phyloP scores from a whole-genome alignment of 2,329 filamentous ascomycete species.

The Cryphonectria radicalis region DNA sequence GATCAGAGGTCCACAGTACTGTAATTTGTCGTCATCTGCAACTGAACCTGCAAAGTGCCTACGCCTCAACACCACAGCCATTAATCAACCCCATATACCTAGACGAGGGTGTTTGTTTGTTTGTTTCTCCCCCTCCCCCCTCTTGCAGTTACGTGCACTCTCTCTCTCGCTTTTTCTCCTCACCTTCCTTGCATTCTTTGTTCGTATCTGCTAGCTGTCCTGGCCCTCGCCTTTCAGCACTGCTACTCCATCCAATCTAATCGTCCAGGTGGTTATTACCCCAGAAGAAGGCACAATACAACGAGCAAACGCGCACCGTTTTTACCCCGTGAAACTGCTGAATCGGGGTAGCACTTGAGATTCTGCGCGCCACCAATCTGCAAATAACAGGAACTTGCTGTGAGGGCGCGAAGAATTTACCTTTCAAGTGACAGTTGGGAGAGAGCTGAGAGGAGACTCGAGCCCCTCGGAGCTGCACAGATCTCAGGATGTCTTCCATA shows the following conservation, averaged over 20 bases:
- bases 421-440: too few relatives aligned
- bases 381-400: background rate
- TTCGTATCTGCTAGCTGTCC: conserved; percentile 11
- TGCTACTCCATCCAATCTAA: background rate
- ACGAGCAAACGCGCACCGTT: background rate
- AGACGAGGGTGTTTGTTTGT: background rate
- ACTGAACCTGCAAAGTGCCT: conserved; percentile 12
- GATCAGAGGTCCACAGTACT: conserved; percentile 19
- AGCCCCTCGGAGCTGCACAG: background rate
- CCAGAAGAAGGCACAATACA: background rate
- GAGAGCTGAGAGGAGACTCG: too few relatives aligned
- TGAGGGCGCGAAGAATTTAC: background rate
- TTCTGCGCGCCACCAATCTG: background rate
- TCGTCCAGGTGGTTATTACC: background rate
- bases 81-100: background rate
- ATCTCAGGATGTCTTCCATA: conserved; percentile 13
- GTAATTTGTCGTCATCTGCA: conserved; percentile 15
- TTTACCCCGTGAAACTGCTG: background rate
- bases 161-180: background rate
- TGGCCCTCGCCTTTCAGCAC: background rate
- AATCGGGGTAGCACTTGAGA: background rate
- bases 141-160: conserved; percentile 2
- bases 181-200: conserved; percentile 6
- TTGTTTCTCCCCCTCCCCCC: background rate
- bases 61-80: conserved; percentile 18